A percentile compares a stretch with the other conserved stretches of the same genome.
These are phyloP conservation scores for Fusarium sambucinum DNA, from an alignment of 2,329 filamentous ascomycete genomes.

Conservation along the genomic window DNA sequence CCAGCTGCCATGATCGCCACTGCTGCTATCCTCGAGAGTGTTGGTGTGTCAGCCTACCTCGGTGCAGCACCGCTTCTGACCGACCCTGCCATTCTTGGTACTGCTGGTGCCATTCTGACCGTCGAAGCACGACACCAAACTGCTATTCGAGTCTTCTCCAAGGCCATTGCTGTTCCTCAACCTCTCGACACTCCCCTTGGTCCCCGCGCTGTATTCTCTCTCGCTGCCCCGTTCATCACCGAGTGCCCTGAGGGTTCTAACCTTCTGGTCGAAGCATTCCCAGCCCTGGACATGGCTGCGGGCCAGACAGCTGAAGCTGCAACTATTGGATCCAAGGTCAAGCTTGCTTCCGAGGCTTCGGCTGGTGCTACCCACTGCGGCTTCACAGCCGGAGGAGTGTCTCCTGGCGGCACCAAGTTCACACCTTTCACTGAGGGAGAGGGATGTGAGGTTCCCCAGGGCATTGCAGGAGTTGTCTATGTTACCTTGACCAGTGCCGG, in stretches of 20 bases:
- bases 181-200: slow-evolving; percentile 78
- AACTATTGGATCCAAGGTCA: slow-evolving; percentile 48
- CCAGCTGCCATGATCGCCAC: slow-evolving; percentile 76
- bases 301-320: slow-evolving; percentile 57
- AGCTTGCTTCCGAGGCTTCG: slow-evolving; percentile 63
- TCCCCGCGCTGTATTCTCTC: slow-evolving; percentile 76
- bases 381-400: slow-evolving; percentile 71
- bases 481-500: slow-evolving; percentile 71
- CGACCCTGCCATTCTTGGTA: slow-evolving; percentile 69
- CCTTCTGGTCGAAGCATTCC: slow-evolving; percentile 72
- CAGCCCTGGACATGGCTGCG: slow-evolving; percentile 62
- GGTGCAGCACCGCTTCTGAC: slow-evolving; percentile 76
- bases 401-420: slow-evolving; percentile 71
- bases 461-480: slow-evolving; percentile 73
- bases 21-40: slow-evolving; percentile 76
- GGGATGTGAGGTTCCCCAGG: slow-evolving; percentile 71
- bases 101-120: slow-evolving; percentile 77
- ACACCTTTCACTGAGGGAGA: slow-evolving; percentile 63
- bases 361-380: slow-evolving; percentile 70
- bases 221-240: slow-evolving; percentile 78
- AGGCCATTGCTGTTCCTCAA: slow-evolving; percentile 70
- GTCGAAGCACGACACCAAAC: slow-evolving; percentile 81
- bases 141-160: slow-evolving; percentile 73
- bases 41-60: slow-evolving; percentile 80
- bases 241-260: slow-evolving; percentile 75